Base-by-base conservation (phyloP, 305 asterid species). In the Solanum hybrid region DNA sequence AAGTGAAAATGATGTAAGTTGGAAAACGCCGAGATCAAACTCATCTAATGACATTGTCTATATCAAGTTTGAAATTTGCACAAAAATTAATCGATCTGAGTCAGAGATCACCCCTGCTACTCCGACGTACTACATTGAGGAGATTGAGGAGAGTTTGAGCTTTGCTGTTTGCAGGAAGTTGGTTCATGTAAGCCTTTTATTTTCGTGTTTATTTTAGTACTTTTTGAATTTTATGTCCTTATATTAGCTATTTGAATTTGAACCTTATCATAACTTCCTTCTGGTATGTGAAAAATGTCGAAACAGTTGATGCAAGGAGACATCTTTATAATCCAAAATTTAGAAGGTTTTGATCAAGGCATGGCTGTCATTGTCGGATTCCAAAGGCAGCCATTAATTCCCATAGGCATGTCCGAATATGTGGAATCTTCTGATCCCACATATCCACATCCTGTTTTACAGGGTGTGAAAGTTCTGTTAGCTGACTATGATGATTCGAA, bases 251-350 rank as follows among this genome's bases (percentile, higher is more conserved):
- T 20, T 32, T 56, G 32, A 32, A 69, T 56, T 32, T 56, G n/a
- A 82, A 46, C n/a, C n/a, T 20, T 11, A 24, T 60, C 66, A n/a
- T 66, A 46, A 82, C 40, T 46, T 82, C 73, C 20, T 42, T 46
- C 32, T 22, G 42, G 7, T 22, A 12, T 72, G 13, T 89, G 64
- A 37, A 85, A 38, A 75, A 90, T 90, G 29, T 11, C 20, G 10
- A 77, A 84, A 90, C 99, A 98, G 99, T 91, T 96, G 89, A 98
- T 98, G 99, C 98, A 96, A 95, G 99, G 99, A 87, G 98, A 98
- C 88, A 94, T 98, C 27, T 93, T 97, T 96, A 93, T 92, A 88
- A 90, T 90, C 71, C 90, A 96, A 1, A 94, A 94, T 91, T 93
- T 95, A 1, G 97, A 93, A 56, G 98, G 94, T 73, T 95, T 93